Evolutionary conservation across 164 flowering plant species (phyloP).

Genomic region (Platanus orientalis): DNA sequence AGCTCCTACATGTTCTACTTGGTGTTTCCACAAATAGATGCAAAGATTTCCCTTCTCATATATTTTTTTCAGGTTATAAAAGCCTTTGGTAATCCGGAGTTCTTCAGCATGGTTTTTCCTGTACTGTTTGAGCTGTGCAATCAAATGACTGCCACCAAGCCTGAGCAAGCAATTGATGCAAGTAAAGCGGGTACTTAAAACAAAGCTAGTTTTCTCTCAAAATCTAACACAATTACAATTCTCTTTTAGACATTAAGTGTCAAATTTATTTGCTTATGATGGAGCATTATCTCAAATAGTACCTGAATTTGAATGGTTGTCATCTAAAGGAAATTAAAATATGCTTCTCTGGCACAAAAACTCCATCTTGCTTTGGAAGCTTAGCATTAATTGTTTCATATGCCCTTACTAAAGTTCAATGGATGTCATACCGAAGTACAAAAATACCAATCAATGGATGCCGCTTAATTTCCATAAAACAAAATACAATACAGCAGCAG

Average conservation of each 20-base stretch:
- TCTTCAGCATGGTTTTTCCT: slow-evolving; percentile 63
- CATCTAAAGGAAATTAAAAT: no score
- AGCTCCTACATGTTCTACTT: slow-evolving; percentile 2
- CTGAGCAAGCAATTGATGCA: slow-evolving; percentile 38
- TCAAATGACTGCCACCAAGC: slow-evolving; percentile 29
- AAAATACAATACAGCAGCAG: no score
- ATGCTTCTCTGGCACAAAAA: no score
- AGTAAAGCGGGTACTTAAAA: slow-evolving; percentile 53
- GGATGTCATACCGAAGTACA: no score
- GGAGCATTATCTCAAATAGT: no score
- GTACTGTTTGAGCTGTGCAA: slow-evolving; percentile 57
- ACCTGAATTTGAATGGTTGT: no score
- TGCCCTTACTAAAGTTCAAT: no score
- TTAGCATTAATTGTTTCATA: no score
- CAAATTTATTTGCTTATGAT: background rate
- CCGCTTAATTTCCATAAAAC: no score
- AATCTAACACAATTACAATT: no score
- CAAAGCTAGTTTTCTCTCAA: background rate
- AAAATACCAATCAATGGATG: no score
- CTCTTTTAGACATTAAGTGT: background rate
- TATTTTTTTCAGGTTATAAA: slow-evolving; percentile 58
- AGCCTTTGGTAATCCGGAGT: slow-evolving; percentile 73
- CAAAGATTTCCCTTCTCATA: slow-evolving; percentile 1
- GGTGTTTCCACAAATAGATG: slow-evolving; percentile 4
- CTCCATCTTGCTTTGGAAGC: no score